Conservation (phyloP, 495 filamentous ascomycete species). For the Hypoxylon rickii region DNA sequence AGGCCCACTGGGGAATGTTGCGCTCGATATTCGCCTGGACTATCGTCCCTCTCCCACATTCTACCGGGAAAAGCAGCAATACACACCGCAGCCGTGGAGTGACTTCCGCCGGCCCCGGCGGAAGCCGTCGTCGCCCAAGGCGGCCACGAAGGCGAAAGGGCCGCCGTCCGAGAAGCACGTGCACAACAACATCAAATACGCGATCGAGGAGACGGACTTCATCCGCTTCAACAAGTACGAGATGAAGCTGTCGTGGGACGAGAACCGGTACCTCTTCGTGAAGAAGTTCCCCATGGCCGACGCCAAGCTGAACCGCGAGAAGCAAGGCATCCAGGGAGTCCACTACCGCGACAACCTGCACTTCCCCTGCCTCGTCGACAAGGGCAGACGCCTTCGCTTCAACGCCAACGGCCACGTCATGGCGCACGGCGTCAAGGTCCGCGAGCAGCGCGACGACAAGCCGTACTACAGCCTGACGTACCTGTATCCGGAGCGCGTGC, state of each 20-base stretch:
- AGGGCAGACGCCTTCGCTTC: constrained; percentile 33
- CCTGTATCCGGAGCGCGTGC: constrained; percentile 46
- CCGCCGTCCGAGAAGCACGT: neutral
- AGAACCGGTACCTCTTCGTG: constrained; percentile 35
- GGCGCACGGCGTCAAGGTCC: constrained; percentile 5
- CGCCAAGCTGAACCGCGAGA: constrained; percentile 19
- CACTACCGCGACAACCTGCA: constrained; percentile 45
- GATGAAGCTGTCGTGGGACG: constrained; percentile 38
- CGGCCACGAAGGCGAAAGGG: neutral
- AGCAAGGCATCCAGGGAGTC: constrained; percentile 41
- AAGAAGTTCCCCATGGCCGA: constrained; percentile 34
- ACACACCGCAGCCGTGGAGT: neutral
- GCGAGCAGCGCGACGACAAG: constrained; percentile 21
- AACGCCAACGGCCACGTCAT: constrained; percentile 31
- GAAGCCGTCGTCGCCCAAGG: neutral
- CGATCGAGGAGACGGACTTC: constrained; percentile 39
- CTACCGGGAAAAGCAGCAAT: constrained; percentile 13
- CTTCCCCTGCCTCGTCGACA: constrained; percentile 30
- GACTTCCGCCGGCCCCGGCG: neutral
- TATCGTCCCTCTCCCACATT: neutral
- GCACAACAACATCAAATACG: constrained; percentile 43
- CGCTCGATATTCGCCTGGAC: neutral
- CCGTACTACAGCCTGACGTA: constrained; percentile 37
- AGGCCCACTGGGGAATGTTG: neutral
- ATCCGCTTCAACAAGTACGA: constrained; percentile 45